Evolutionary conservation across 768 basidiomycete species (phyloP).

Genomic region (Hygrocybe punicea): DNA sequence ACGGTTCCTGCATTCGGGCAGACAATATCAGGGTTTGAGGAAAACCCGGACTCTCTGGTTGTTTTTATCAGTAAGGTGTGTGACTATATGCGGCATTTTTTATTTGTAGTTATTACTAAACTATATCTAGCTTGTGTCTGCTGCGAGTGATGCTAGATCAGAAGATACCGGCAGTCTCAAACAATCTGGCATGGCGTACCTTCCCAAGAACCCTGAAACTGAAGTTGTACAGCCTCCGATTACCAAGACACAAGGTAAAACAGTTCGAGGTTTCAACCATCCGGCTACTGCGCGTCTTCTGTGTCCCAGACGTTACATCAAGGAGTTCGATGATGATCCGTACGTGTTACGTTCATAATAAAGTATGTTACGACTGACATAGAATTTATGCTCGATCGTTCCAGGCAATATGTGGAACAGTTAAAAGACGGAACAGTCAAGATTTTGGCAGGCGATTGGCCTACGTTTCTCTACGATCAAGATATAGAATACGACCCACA

Average conservation of each 20-base stretch:
- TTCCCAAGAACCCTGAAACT: background rate
- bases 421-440: slow-evolving; percentile 4
- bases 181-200: background rate
- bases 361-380: background rate
- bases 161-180: slow-evolving; percentile 4
- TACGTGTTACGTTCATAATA: background rate
- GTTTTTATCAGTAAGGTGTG: background rate
- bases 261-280: slow-evolving; percentile 3
- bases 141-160: background rate
- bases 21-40: background rate
- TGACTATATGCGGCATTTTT: background rate
- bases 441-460: background rate
- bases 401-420: slow-evolving; percentile 3
- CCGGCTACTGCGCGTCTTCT: background rate
- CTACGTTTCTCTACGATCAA: slow-evolving; percentile 10
- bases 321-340: background rate
- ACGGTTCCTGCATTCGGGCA: background rate
- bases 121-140: background rate
- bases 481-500: slow-evolving; percentile 1
- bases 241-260: background rate
- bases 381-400: background rate
- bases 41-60: background rate
- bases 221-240: slow-evolving; percentile 1
- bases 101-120: background rate
- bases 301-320: background rate